A percentile compares a stretch with the other conserved stretches of the same genome.
These are phyloP conservation scores for Setaria viridis DNA, from an alignment of 202 grass and related monocot genomes.

Conservation along the genomic window DNA sequence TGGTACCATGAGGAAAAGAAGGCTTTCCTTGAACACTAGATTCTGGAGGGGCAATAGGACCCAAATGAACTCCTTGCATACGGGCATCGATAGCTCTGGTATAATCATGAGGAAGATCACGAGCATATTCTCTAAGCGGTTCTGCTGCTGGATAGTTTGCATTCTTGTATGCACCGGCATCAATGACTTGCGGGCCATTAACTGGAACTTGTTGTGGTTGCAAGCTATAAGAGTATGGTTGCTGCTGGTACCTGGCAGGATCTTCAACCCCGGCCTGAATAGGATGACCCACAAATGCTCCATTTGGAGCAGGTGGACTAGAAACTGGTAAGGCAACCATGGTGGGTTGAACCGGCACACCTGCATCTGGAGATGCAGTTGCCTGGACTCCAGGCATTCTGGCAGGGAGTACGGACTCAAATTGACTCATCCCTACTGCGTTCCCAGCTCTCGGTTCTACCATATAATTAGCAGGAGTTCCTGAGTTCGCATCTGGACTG, in stretches of 20 bases:
- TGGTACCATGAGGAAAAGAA: conserved; percentile 38
- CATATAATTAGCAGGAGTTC: conserved; percentile 40
- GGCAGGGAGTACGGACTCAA: conserved; percentile 47
- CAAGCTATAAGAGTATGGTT: conserved; percentile 52
- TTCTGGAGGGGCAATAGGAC: conserved; percentile 61
- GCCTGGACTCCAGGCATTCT: conserved; percentile 51
- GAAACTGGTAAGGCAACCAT: conserved; percentile 55
- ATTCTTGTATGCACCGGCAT: conserved; percentile 48
- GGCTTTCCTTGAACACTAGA: conserved; percentile 52
- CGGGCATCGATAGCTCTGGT: conserved; percentile 57
- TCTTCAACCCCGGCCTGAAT: conserved; percentile 49
- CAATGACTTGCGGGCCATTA: conserved; percentile 37
- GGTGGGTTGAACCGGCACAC: conserved; percentile 42
- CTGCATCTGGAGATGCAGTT: conserved; percentile 41
- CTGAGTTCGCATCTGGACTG: conserved; percentile 42
- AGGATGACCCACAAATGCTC: conserved; percentile 54
- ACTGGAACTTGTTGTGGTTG: conserved; percentile 51
- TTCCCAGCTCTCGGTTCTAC: conserved; percentile 44
- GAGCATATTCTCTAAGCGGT: conserved; percentile 51
- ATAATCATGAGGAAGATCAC: conserved; percentile 58
- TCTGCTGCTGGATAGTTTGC: conserved; percentile 45
- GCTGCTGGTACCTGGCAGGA: conserved; percentile 49
- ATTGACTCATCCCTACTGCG: conserved; percentile 40
- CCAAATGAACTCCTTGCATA: conserved; percentile 74
- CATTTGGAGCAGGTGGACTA: conserved; percentile 53